Conservation (phyloP, 2,329 filamentous ascomycete species). For the Epichloe elymi region DNA sequence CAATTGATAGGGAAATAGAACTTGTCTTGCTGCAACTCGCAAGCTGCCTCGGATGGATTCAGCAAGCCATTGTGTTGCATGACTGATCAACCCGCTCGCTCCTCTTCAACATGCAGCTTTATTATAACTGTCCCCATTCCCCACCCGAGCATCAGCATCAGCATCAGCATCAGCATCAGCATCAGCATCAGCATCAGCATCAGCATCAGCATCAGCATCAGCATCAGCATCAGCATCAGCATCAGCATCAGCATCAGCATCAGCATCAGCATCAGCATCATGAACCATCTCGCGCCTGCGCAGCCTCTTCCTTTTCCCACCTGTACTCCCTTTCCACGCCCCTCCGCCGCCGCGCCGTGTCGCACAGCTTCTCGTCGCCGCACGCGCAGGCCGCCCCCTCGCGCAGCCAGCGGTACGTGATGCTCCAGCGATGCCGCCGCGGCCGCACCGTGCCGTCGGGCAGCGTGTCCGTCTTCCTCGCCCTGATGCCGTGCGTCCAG, state of each 20-base stretch:
- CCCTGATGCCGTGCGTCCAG: slow-evolving; percentile 43
- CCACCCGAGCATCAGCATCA: too few relatives aligned
- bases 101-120: too few relatives aligned
- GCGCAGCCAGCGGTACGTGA: slow-evolving; percentile 41
- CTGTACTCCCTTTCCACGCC: slow-evolving; percentile 37
- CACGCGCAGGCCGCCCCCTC: slow-evolving; percentile 34
- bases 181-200: not conserved
- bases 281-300: not conserved
- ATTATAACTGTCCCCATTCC: too few relatives aligned
- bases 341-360: slow-evolving; percentile 32
- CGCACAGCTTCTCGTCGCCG: slow-evolving; percentile 34
- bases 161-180: too few relatives aligned
- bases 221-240: too few relatives aligned
- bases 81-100: too few relatives aligned
- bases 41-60: too few relatives aligned
- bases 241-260: too few relatives aligned
- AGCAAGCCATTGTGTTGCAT: too few relatives aligned
- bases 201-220: not conserved
- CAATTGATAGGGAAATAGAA: too few relatives aligned
- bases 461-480: slow-evolving; percentile 37
- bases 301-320: slow-evolving; percentile 24
- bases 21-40: too few relatives aligned
- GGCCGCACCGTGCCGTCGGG: slow-evolving; percentile 30
- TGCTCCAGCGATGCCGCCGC: slow-evolving; percentile 36
- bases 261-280: not conserved